Conservation (phyloP, 1,284 basidiomycete species). For the Lignosus rhinocerotis region DNA sequence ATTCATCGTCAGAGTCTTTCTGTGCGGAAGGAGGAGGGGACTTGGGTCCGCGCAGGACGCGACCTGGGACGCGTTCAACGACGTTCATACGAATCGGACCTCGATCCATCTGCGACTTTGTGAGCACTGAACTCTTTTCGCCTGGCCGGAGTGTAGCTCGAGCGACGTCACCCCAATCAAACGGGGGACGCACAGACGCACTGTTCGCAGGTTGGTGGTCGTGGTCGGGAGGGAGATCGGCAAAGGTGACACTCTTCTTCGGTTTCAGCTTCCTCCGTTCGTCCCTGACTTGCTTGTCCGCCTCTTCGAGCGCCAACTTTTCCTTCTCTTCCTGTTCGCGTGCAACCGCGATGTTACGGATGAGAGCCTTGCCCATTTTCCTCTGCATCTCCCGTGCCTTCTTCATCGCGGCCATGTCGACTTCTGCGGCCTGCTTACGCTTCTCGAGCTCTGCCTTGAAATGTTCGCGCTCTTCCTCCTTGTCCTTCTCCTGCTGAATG, state of each 20-base stretch:
- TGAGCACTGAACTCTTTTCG: constrained; percentile 40
- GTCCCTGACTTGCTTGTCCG: constrained; percentile 28
- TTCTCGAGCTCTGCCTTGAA: constrained; percentile 48
- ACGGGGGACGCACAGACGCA: constrained; percentile 16
- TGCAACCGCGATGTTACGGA: constrained; percentile 47
- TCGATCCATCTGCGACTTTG: constrained; percentile 38
- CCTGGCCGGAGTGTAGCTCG: constrained; percentile 46
- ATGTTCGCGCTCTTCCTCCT: constrained; percentile 42
- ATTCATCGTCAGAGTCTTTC: constrained; percentile 53
- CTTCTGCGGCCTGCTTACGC: constrained; percentile 50
- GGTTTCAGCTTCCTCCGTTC: constrained; percentile 31
- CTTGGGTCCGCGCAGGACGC: constrained; percentile 24
- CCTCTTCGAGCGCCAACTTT: constrained; percentile 32
- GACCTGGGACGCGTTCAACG: constrained; percentile 56
- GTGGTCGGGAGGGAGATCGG: constrained; percentile 38
- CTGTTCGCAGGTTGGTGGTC: constrained; percentile 22
- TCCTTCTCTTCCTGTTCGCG: constrained; percentile 41
- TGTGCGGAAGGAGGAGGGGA: constrained; percentile 24
- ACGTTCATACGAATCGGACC: constrained; percentile 67
- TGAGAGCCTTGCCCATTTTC: constrained; percentile 72
- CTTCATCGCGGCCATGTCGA: constrained; percentile 53
- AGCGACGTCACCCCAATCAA: constrained; percentile 57
- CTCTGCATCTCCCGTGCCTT: constrained; percentile 64
- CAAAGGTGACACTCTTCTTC: constrained; percentile 70
- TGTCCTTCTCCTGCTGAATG: constrained; percentile 41